A percentile compares a stretch with the other conserved stretches of the same genome.
phyloP scores from a whole-genome alignment of 805 yeast species.

The Starmerella bacillaris region DNA sequence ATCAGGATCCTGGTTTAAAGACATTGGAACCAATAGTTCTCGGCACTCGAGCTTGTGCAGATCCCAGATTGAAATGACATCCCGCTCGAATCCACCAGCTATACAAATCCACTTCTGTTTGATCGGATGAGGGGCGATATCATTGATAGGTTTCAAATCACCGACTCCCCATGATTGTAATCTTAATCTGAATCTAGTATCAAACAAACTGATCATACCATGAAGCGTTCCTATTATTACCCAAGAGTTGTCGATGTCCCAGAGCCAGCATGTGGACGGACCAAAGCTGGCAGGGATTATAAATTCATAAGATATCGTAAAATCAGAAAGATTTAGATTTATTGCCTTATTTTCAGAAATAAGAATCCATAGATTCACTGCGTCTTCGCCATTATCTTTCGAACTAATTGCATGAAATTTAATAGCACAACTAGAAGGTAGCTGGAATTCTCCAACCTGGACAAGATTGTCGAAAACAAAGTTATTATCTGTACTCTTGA shows the following conservation, averaged over 20 bases:
- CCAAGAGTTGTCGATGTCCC: conserved; percentile 43
- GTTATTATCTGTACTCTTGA: conserved; percentile 13
- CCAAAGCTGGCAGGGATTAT: conserved; percentile 52
- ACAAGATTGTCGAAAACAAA: conserved; percentile 4
- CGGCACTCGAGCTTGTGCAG: conserved; percentile 44
- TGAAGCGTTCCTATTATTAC: conserved; percentile 53
- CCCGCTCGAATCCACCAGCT: conserved; percentile 45
- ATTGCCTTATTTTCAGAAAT: conserved; percentile 18
- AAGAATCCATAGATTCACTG: conserved; percentile 11
- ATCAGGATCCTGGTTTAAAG: conserved; percentile 6
- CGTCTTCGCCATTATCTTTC: not conserved
- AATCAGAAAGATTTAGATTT: conserved; percentile 38
- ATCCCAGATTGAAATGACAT: conserved; percentile 60
- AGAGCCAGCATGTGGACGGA: conserved; percentile 37
- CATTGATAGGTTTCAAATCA: conserved; percentile 32
- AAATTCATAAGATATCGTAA: conserved; percentile 29
- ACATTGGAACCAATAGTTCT: conserved; percentile 20
- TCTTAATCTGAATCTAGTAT: conserved; percentile 44
- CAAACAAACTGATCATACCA: conserved; percentile 71
- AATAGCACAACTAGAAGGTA: conserved; percentile 27
- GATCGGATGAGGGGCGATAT: conserved; percentile 31
- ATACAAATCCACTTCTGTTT: conserved; percentile 34
- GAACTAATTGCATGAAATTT: conserved; percentile 25
- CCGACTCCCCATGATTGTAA: conserved; percentile 47
- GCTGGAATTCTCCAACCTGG: conserved; percentile 2